phyloP scores from a whole-genome alignment of 352 stramenopile species.

The Phytophthora foliorum region DNA sequence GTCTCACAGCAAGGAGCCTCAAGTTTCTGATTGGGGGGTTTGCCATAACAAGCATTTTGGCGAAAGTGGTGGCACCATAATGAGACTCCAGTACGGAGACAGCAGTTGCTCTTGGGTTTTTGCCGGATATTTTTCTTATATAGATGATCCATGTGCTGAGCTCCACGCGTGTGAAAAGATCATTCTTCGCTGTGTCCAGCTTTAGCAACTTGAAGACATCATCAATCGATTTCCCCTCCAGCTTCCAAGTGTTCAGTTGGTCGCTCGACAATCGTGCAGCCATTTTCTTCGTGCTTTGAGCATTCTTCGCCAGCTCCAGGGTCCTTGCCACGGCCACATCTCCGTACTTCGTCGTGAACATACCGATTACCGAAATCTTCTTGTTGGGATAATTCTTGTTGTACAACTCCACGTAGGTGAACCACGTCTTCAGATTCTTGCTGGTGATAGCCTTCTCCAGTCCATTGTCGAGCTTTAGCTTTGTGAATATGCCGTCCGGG shows the following conservation, averaged over 20 bases:
- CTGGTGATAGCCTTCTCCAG: not conserved
- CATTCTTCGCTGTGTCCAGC: constrained; percentile 1
- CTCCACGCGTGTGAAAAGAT: constrained; percentile 2
- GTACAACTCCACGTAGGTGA: not conserved
- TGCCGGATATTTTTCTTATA: constrained; percentile 5
- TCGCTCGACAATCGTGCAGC: not conserved
- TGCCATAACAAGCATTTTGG: constrained; percentile 9
- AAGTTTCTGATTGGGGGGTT: not conserved
- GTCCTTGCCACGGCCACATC: not conserved
- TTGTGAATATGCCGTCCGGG: not conserved
- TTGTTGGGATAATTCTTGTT: not conserved
- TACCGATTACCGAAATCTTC: not conserved
- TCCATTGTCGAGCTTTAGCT: constrained; percentile 8
- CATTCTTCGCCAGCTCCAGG: not conserved
- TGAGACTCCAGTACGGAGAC: not conserved
- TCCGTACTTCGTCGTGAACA: constrained; percentile 5
- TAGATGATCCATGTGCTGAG: constrained; percentile 6
- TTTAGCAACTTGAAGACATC: constrained; percentile 14
- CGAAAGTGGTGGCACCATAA: not conserved
- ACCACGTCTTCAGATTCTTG: constrained; percentile 2
- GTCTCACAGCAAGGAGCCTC: not conserved
- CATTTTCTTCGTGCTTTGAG: not conserved
- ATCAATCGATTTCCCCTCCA: constrained; percentile 3
- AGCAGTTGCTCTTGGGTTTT: not conserved
- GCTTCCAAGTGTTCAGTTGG: constrained; percentile 8